A percentile compares a stretch with the other conserved stretches of the same genome.
Evolutionary conservation across 2,329 filamentous ascomycete species (phyloP).

Genomic region (Clonostachys byssicola): DNA sequence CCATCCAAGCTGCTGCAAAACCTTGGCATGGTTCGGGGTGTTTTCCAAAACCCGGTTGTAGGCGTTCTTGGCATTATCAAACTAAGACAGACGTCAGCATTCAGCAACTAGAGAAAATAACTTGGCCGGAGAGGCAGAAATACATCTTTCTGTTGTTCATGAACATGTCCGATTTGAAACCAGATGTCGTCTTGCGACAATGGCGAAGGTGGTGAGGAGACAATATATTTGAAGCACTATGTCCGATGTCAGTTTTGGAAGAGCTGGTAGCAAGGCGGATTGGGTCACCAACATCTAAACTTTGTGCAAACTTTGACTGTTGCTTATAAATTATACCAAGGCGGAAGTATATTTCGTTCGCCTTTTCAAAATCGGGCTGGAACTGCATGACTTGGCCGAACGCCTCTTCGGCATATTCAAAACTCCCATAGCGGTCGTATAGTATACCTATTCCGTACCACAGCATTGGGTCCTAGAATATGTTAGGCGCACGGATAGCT

Average conservation of each 20-base stretch:
- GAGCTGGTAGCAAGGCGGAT: neutral
- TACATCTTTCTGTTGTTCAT: conserved; percentile 98
- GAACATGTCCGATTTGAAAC: conserved; percentile 99
- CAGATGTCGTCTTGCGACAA: conserved; percentile 97
- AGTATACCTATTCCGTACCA: conserved; percentile 99
- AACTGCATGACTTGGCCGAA: conserved; percentile 99
- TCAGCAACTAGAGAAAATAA: conserved; percentile 7
- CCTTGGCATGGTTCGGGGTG: conserved; percentile 95
- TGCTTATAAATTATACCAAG: conserved; percentile 99
- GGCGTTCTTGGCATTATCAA: conserved; percentile 86
- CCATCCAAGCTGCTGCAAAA: conserved; percentile 96
- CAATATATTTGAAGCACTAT: conserved; percentile 98
- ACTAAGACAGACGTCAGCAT: conserved; percentile 52
- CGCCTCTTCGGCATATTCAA: conserved; percentile 96
- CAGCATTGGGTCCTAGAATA: conserved; percentile 77
- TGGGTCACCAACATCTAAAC: conserved; percentile 68
- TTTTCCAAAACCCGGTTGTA: conserved; percentile 92
- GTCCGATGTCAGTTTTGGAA: neutral
- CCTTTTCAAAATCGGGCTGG: conserved; percentile 96
- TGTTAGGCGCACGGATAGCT: conserved; percentile 4
- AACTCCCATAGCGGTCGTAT: conserved; percentile 92
- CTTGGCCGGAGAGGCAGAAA: conserved; percentile 27
- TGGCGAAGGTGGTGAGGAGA: conserved; percentile 84
- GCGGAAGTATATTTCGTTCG: conserved; percentile 97
- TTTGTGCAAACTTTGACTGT: conserved; percentile 88